Base-by-base conservation (phyloP, 495 filamentous ascomycete species). In the Cenococcum geophilum region DNA sequence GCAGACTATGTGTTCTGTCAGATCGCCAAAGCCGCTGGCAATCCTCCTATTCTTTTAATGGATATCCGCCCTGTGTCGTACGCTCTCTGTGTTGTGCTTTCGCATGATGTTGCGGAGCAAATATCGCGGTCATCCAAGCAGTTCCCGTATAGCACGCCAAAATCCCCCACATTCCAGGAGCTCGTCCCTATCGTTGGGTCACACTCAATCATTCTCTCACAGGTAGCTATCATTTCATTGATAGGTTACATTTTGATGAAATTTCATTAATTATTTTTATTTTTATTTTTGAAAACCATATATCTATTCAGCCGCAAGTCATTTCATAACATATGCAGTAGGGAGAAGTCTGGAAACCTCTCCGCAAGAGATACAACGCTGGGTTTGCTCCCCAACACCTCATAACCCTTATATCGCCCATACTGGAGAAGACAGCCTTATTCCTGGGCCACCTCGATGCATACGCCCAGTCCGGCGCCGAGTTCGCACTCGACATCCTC, bases 101-200 rank as follows among this genome's bases (percentile, higher is more conserved):
- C 65, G 1, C 59, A 59, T 1, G 20, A 42, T 4, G 53, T 69
- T 32, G 66, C 66, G 5, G 66, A 69, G 27, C 62, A 69, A 63
- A 61, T 81, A 3, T 69, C 74, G 0, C 68, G 66, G 14, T 21
- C 68, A 0, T 71, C 76, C 9, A 78, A 74, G 55, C 16, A 27
- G 9, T 76, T 73, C 43, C 75, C 73, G 6, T 79, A 75, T 61
- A 77, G 76, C 53, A 54, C 67, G 9, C 66, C 76, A 3, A 82
- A 82, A 60, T 73, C 72, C 0, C 76, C 76, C 6, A 74, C 73
- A 0, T 25, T 75, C 0, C 48, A 47, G 4, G 55, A 20, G 25
- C 1, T 36, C 45, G 3, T 32, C 27, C 27, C 27, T 32, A 32
- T 32, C 6, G 27, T 32, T 32, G 27, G 27, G 27, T 32, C 27